Evolutionary conservation across 2,329 filamentous ascomycete species (phyloP).

Genomic region (Ceratocystis lukuohia): DNA sequence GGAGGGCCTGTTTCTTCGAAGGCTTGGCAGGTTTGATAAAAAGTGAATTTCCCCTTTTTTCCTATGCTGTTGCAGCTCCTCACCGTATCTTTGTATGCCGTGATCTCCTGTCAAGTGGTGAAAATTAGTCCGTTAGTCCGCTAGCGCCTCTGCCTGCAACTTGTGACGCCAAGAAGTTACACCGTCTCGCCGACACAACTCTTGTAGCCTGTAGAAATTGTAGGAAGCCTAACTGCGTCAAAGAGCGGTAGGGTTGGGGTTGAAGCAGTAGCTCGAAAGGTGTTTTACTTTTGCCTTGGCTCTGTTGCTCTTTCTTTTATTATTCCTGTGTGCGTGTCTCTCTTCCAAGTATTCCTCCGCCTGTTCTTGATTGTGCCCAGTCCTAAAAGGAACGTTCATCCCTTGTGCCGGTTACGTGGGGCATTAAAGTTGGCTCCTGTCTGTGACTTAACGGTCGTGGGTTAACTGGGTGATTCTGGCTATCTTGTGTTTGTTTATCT

Average conservation of each 20-base stretch:
- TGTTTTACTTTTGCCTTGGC: too few species aligned
- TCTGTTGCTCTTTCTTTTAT: too few species aligned
- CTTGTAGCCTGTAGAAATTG: not conserved
- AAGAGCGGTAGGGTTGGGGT: too few species aligned
- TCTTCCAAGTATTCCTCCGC: not conserved
- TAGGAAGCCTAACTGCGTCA: too few species aligned
- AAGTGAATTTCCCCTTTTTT: not conserved
- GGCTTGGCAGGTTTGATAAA: not conserved
- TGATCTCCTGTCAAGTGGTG: not conserved
- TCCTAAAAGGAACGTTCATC: not conserved
- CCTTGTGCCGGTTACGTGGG: not conserved
- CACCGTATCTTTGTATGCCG: not conserved
- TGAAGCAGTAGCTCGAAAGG: too few species aligned
- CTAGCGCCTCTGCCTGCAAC: too few species aligned
- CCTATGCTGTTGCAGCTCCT: too few species aligned
- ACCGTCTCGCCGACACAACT: not conserved
- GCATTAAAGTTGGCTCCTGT: not conserved
- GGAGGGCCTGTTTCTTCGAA: not conserved
- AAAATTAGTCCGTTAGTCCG: not conserved
- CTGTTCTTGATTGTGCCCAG: not conserved
- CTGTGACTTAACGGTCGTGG: not conserved
- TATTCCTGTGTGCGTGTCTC: not conserved
- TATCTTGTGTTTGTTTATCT: not conserved
- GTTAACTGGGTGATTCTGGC: not conserved
- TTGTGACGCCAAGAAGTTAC: conserved; percentile 7